Conservation (phyloP, 1,284 basidiomycete genomes). For the Wallemia hederae region DNA sequence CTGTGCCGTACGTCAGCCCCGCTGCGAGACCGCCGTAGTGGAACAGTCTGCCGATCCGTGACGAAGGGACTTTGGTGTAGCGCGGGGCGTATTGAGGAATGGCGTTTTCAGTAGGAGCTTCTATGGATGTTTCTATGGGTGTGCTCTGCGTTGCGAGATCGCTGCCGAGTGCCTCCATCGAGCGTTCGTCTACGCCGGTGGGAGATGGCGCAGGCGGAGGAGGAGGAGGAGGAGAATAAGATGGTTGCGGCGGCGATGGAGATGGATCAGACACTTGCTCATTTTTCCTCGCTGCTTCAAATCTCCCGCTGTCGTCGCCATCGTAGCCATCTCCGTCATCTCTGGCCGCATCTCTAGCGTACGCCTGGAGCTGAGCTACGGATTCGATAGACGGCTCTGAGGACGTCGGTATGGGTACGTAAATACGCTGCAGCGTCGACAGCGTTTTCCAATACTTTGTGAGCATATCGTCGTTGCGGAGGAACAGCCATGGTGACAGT, state of each 20-base stretch:
- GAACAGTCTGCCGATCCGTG: constrained; percentile 53
- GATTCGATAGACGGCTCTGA: background rate
- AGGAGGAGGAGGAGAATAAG: too few species aligned
- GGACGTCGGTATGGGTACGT: background rate
- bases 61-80: constrained; percentile 45
- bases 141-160: too few species aligned
- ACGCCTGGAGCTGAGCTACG: background rate
- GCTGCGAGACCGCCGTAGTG: constrained; percentile 53
- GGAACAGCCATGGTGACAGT: background rate
- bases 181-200: too few species aligned
- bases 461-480: background rate
- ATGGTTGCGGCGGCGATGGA: too few species aligned
- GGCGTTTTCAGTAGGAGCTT: background rate
- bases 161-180: too few species aligned
- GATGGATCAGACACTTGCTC: too few species aligned
- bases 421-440: background rate
- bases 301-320: too few species aligned
- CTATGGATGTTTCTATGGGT: background rate
- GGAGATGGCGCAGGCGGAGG: too few species aligned
- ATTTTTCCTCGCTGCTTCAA: too few species aligned
- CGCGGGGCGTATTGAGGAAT: background rate
- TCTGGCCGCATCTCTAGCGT: too few species aligned
- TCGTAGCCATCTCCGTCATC: too few species aligned
- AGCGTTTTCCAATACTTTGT: background rate
- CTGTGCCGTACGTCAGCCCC: constrained; percentile 19